Conservation (phyloP, 1,284 basidiomycete genomes). For the Coniophora puteana region DNA sequence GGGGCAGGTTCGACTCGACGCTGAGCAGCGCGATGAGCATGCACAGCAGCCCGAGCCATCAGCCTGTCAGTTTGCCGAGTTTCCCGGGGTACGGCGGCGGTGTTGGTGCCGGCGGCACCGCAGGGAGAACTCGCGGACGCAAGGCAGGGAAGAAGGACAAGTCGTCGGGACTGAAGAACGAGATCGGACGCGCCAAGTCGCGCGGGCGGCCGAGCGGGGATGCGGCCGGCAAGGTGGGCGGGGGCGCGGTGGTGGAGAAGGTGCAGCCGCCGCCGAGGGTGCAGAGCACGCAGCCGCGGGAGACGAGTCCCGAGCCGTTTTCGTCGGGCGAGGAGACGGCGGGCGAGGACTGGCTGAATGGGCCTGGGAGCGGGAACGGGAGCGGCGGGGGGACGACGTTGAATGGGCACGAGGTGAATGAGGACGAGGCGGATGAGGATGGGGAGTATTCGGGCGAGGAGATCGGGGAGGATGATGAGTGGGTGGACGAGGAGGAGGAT, state of each 20-base stretch:
- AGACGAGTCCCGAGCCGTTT: constrained; percentile 71
- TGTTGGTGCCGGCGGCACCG: no score
- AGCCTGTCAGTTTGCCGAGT: constrained; percentile 58
- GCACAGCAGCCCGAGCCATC: constrained; percentile 72
- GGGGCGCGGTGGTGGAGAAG: constrained; percentile 26
- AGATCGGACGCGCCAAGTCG: constrained; percentile 4
- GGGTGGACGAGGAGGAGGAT: constrained; percentile 73
- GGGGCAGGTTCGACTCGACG: constrained; percentile 29
- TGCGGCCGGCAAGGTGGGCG: constrained; percentile 18
- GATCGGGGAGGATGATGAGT: constrained; percentile 65
- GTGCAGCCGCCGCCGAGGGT: constrained; percentile 66
- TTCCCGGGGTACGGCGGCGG: no score
- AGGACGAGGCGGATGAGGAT: constrained; percentile 30
- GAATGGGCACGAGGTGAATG: constrained; percentile 32
- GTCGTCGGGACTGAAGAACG: constrained; percentile 35
- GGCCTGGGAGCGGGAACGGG: constrained; percentile 43
- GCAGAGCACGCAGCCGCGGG: constrained; percentile 75
- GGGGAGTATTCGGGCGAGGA: constrained; percentile 68
- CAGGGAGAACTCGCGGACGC: constrained; percentile 29
- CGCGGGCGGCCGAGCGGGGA: constrained; percentile 9
- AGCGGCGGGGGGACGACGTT: constrained; percentile 16
- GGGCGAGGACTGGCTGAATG: constrained; percentile 48
- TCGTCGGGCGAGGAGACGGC: constrained; percentile 54
- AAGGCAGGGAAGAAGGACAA: constrained; percentile 37
- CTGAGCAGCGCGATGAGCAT: constrained; percentile 57